Conservation (phyloP, 1,284 basidiomycete species). For the Chalciporus sp. region DNA sequence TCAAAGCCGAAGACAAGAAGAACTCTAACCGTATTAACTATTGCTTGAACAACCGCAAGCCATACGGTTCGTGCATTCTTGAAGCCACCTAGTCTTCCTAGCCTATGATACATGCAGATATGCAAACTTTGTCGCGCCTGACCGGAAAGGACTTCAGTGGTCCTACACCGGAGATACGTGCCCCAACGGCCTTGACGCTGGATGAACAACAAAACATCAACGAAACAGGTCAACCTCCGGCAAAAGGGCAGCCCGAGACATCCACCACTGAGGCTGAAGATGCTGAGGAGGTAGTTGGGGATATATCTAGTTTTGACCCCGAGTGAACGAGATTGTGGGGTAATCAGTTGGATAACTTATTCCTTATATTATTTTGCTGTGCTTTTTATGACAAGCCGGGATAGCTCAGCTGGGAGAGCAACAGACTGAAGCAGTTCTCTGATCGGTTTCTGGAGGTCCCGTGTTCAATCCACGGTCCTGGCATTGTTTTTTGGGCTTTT, state of each 20-base stretch:
- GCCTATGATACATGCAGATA: constrained; percentile 47
- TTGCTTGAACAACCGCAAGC: constrained; percentile 65
- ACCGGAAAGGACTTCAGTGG: constrained; percentile 83
- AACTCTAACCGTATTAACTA: constrained; percentile 70
- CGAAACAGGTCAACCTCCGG: not conserved
- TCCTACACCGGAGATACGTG: constrained; percentile 69
- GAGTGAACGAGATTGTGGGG: constrained; percentile 14
- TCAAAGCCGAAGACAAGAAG: constrained; percentile 83
- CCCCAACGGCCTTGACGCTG: constrained; percentile 41
- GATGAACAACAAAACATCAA: constrained; percentile 16
- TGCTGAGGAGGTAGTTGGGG: constrained; percentile 36
- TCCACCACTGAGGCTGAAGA: constrained; percentile 12
- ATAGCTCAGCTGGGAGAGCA: constrained; percentile 82
- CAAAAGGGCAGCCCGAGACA: not conserved
- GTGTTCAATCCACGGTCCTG: constrained; percentile 67
- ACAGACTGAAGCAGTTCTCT: constrained; percentile 61
- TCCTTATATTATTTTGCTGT: not conserved
- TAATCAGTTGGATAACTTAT: not conserved
- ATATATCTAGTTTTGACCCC: constrained; percentile 28
- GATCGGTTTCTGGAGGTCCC: constrained; percentile 57
- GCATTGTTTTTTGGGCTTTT: constrained; percentile 24
- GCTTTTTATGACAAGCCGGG: constrained; percentile 38
- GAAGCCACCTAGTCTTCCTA: not conserved
- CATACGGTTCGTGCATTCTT: constrained; percentile 56
- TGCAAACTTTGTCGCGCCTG: constrained; percentile 68